Percentiles rank a stretch among this genome's conserved stretches.
These are phyloP conservation scores for Coemansia sp. DNA, from an alignment of 192 early-diverging fungal genomes.

Conservation along the genomic window DNA sequence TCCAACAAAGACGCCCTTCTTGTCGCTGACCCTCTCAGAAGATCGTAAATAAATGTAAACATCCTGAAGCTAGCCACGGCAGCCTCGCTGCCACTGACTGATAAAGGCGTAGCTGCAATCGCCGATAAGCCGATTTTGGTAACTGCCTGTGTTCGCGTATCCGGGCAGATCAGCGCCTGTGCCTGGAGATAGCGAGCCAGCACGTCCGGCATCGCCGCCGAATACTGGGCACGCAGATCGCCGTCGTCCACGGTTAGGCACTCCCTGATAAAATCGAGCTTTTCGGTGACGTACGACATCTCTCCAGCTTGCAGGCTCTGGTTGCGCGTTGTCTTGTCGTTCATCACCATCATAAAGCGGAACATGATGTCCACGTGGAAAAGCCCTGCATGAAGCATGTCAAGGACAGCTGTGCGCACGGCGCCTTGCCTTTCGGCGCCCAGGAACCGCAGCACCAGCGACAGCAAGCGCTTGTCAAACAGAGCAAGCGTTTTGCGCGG, in stretches of 20 bases:
- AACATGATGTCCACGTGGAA: constrained; percentile 36
- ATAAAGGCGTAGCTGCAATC: constrained; percentile 30
- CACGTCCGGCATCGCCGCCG: constrained; percentile 26
- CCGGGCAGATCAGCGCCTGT: constrained; percentile 33
- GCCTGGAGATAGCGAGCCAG: constrained; percentile 35
- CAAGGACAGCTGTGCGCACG: constrained; percentile 12
- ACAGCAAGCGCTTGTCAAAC: constrained; percentile 27
- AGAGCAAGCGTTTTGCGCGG: constrained; percentile 32
- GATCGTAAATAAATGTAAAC: constrained; percentile 24
- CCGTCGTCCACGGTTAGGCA: constrained; percentile 5
- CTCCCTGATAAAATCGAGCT: constrained; percentile 4
- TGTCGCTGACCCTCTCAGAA: constrained; percentile 7
- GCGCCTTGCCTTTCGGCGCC: background rate
- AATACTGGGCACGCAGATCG: constrained; percentile 13
- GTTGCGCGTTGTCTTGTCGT: constrained; percentile 2
- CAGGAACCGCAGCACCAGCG: constrained; percentile 17
- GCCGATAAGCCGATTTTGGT: constrained; percentile 29
- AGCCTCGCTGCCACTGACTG: constrained; percentile 13
- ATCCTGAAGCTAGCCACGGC: constrained; percentile 31
- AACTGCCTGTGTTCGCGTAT: constrained; percentile 25
- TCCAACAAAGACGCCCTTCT: constrained; percentile 15
- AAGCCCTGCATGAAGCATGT: constrained; percentile 35
- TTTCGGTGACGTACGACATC: constrained; percentile 17
- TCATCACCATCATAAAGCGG: constrained; percentile 14
- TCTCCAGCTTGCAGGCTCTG: constrained; percentile 7